Evolutionary conservation across 1,139 yeast genomes (phyloP), one percentile per base, ranked within the genome.

Genomic region (Saccharomyces hybrid): DNA sequence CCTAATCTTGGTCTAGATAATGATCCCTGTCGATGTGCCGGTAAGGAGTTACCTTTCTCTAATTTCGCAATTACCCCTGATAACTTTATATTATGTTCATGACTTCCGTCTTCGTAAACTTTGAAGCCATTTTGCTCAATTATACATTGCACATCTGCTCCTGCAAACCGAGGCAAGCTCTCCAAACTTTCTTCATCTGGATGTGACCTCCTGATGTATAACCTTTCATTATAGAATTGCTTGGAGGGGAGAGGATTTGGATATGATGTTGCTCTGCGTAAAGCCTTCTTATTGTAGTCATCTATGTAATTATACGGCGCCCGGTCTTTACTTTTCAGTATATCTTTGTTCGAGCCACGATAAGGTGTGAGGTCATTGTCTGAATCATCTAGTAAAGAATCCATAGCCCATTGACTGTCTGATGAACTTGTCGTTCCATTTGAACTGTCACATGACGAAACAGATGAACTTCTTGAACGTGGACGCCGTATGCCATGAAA

Each of bases 51-150:
- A 32, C 38, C 44, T 41, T 47, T 51, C 47, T 41, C 48, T 28
- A 31, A n/a, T 47, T 46, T 50, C 23, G 50, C 30, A 20, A 50
- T 16, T 44, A 31, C 7, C 8, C 34, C 58, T 14, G 54, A 47
- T 5, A 58, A 54, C 34, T 53, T 53, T 47, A 61, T 51, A 27
- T 51, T 50, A 42, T 61, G 64, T 42, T 50, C 54, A 49, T 60
- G 63, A 16, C 52, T 56, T 3, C 64, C 64, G 47, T 57, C 54
- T 25, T 57, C 62, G 46, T 50, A 59, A 7, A 61, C 48, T 20
- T 49, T 52, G 48, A 60, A 60, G 14, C 54, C 52, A 8, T 57
- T 59, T n/a, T 54, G 47, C 30, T 53, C 49, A 26, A 57, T 25
- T 23, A 57, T 49, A 26, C 54, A 52, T 23, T 52, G 51, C 38